A percentile compares a stretch with the other conserved stretches of the same genome.
These are phyloP conservation scores for Xylariales sp. DNA, from an alignment of 2,329 filamentous ascomycete genomes.

Conservation along the genomic window DNA sequence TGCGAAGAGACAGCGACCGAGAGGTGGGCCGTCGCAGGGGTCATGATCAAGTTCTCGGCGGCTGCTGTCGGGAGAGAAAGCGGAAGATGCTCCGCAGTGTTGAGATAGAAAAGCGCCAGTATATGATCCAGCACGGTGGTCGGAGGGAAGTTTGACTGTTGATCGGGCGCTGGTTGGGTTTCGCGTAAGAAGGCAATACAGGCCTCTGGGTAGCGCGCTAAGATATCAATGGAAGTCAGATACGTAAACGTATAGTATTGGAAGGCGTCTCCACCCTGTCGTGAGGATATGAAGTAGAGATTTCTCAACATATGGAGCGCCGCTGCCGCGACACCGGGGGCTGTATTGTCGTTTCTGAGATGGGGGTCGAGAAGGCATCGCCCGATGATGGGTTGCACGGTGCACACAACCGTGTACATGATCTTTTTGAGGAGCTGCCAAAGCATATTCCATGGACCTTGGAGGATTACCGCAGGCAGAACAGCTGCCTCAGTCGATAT, in stretches of 20 bases:
- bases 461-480: constrained; percentile 61
- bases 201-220: constrained; percentile 65
- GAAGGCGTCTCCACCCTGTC: constrained; percentile 68
- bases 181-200: constrained; percentile 63
- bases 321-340: constrained; percentile 64
- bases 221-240: constrained; percentile 75
- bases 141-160: constrained; percentile 53
- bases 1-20: constrained; percentile 26
- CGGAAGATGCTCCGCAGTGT: constrained; percentile 79
- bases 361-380: constrained; percentile 51
- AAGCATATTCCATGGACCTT: constrained; percentile 64
- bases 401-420: constrained; percentile 61
- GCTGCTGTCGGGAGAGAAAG: constrained; percentile 60
- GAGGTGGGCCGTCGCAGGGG: constrained; percentile 72
- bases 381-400: constrained; percentile 59
- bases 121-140: constrained; percentile 59
- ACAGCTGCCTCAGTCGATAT: constrained; percentile 58
- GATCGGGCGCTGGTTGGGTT: constrained; percentile 46
- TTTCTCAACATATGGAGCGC: constrained; percentile 71
- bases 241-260: constrained; percentile 84
- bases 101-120: constrained; percentile 85
- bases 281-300: constrained; percentile 75
- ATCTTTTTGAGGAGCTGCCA: constrained; percentile 73
- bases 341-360: constrained; percentile 40
- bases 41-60: constrained; percentile 69